Evolutionary conservation across 495 filamentous ascomycete genomes (phyloP).

Genomic region (Astrothelium subdiscretum): DNA sequence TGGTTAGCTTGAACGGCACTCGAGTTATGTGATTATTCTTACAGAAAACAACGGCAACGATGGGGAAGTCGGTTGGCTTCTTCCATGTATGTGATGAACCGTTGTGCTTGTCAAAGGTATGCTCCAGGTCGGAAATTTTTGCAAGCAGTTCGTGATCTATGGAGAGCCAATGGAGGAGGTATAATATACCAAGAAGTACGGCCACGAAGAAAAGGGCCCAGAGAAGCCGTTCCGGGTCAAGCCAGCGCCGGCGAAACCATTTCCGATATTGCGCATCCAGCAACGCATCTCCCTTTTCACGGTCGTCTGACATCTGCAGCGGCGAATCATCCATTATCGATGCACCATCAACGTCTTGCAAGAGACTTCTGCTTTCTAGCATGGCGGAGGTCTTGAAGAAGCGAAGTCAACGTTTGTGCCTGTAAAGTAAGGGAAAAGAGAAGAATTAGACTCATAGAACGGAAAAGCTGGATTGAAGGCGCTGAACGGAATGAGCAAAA

Average conservation of each 20-base stretch:
- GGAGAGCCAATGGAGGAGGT: neutral
- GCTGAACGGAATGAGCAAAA: no score
- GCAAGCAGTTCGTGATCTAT: neutral
- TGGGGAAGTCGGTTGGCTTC: neutral
- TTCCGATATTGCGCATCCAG: neutral
- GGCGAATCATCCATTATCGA: neutral
- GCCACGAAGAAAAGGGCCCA: neutral
- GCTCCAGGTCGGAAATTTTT: neutral
- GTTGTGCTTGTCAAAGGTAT: neutral
- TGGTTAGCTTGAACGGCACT: neutral
- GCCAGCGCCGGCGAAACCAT: neutral
- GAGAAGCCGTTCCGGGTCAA: neutral
- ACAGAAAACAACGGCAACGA: neutral
- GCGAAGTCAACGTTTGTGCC: no score
- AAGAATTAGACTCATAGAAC: no score
- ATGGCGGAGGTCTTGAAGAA: constrained; percentile 7
- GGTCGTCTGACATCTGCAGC: neutral
- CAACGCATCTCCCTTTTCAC: neutral
- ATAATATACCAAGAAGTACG: neutral
- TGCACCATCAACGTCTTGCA: neutral
- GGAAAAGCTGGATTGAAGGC: no score
- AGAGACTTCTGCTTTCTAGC: constrained; percentile 8
- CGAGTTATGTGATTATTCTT: neutral
- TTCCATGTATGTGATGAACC: neutral
- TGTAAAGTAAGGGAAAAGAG: no score